Base-by-base conservation (phyloP, 805 yeast genomes). In the Zygosaccharomyces bisporus region DNA sequence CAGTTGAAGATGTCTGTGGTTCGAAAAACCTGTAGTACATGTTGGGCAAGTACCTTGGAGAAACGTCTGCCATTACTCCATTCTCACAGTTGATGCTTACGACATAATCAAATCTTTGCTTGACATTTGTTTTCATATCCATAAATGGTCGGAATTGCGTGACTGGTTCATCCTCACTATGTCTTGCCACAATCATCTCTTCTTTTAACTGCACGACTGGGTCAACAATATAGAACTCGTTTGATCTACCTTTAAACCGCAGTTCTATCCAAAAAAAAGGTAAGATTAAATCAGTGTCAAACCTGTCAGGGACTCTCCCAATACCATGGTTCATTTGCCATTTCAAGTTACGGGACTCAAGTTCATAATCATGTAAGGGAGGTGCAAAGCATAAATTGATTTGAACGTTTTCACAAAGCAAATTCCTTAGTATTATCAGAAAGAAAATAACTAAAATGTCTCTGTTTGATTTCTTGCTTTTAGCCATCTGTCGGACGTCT, bases 221-320 rank as follows among this genome's bases (percentile, higher is more conserved):
- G 43, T 59, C 64, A 17, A 59, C 50, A 3, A 55, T 47, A 34
- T 50, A 55, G 3, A 54, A 10, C 12, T 47, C 41, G 20, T 35
- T 25, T 7, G 36, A 13, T 21, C 29, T 13, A 16, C 33, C 31
- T 17, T 43, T 32, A 18, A 46, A 19, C 4, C 43, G 31, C 8
- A 56, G 30, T 34, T 59, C 62, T 18, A 59, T 45, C 64, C 64
- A 59, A 39, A 57, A 56, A 47, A 47, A 42, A 5, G 64, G 64
- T n/a, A 48, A 41, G 7, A 58, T 35, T 12, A 57, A 39, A 39
- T 59, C 64, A 3, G 59, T 41, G 47, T 59, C 64, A 48, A 45
- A 57, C 33, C 32, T 44, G 32, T 59, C 57, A 6, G 55, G 58
- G 2, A 56, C 54, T 25, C 36, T 27, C 8, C 50, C 46, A n/a